Conservation (phyloP, 805 yeast genomes). For the Helenozyma baotianmanensis region DNA sequence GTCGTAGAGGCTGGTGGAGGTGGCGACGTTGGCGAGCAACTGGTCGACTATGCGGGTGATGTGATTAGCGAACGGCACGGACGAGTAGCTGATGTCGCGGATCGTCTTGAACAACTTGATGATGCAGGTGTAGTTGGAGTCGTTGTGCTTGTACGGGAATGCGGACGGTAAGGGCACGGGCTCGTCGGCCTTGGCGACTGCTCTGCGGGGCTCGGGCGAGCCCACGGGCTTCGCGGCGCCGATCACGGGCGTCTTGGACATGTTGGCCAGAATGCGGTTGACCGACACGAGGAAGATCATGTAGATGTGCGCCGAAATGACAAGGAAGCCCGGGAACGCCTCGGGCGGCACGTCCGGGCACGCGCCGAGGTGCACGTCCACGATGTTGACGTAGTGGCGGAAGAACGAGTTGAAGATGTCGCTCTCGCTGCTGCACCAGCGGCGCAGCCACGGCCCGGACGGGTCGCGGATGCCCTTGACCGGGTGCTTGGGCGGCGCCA, state of each 20-base stretch:
- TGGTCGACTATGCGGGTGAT: slow-evolving; percentile 26
- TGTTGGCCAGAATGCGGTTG: slow-evolving; percentile 9
- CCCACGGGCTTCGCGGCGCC: background rate
- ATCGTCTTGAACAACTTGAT: slow-evolving; percentile 35
- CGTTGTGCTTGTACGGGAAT: slow-evolving; percentile 22
- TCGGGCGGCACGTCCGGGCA: slow-evolving; percentile 4
- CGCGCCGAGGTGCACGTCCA: slow-evolving; percentile 8
- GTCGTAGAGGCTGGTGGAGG: slow-evolving; percentile 33
- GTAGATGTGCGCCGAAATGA: slow-evolving; percentile 42
- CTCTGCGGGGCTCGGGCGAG: too few species aligned
- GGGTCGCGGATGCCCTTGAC: slow-evolving; percentile 52
- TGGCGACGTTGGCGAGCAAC: slow-evolving; percentile 33
- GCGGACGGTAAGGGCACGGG: slow-evolving; percentile 1
- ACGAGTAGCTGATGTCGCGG: slow-evolving; percentile 30
- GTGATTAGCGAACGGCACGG: slow-evolving; percentile 15
- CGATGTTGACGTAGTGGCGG: slow-evolving; percentile 48
- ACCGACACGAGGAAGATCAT: slow-evolving; percentile 38
- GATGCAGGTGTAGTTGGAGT: slow-evolving; percentile 35
- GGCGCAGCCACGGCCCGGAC: slow-evolving; percentile 56
- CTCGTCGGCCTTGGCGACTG: background rate
- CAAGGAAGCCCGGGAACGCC: slow-evolving; percentile 38
- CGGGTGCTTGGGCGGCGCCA: slow-evolving; percentile 39
- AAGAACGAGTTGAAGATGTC: slow-evolving; percentile 59
- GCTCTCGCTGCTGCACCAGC: slow-evolving; percentile 56
- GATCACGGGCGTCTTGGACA: background rate